Base-by-base conservation (phyloP, 306 rosid genomes). In the Casuarina glauca region DNA sequence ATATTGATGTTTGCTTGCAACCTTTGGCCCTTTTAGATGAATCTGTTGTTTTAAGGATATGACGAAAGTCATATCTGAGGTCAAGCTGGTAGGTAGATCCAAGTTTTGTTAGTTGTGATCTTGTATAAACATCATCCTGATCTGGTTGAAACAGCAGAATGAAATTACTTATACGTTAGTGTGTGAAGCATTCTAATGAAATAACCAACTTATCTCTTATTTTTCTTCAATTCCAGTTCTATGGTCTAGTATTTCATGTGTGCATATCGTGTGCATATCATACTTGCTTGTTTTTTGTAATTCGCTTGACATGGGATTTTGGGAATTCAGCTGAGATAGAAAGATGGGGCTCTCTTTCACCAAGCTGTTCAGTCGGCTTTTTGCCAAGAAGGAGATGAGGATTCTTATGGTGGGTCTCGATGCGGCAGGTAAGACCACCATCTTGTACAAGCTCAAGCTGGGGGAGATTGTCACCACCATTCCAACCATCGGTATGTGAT, bases 391-490 rank as follows among this genome's bases (percentile, higher is more conserved):
- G 58, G 93, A 90, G 81, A 87, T 90, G 93, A 84, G 90, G 19
- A 81, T 85, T 78, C 88, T 81, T 43, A 78, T 85, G 86, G 86
- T 85, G 4, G 88, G 88, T 81, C 86, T 85, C 9, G 88, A 85
- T 85, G 88, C 88, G 17, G 83, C 91, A 44, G 91, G 93, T 90
- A 90, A 90, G 74, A 90, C 93, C 58, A 90, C 90, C 76, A 88
- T 90, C 16, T 81, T 90, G 86, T 90, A 90, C 84, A 90, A 90
- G 90, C 92, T 90, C 75, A 90, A 88, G 88, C 74, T 88, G 54
- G 94, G 92, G 77, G 94, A 90, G 81, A 90, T 90, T 52, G 88
- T 88, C 41, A 90, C 94, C 13, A 90, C 94, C 85, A 88, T 90
- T 83, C 94, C 94, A 7, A 90, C 94, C 13, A 90, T 90, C 55